phyloP scores from a whole-genome alignment of 805 yeast species.

The Diddensiella caesifluorescens region DNA sequence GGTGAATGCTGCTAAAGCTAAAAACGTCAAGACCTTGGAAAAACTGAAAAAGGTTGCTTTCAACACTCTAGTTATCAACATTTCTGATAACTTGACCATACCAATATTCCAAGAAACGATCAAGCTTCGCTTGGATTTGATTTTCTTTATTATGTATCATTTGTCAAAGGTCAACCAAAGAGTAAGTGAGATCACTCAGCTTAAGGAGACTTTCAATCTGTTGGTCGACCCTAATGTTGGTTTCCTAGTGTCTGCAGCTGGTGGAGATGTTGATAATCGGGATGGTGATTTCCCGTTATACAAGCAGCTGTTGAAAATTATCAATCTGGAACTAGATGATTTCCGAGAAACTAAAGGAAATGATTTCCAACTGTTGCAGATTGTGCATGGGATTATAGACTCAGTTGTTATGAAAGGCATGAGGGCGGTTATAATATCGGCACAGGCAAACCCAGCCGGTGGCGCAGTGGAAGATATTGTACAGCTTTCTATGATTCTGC shows the following conservation, averaged over 20 bases:
- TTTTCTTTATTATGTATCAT: constrained; percentile 41
- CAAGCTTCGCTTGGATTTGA: constrained; percentile 60
- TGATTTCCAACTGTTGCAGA: constrained; percentile 20
- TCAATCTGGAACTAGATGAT: constrained; percentile 19
- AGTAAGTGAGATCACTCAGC: constrained; percentile 24
- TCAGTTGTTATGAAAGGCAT: constrained; percentile 61
- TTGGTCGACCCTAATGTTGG: constrained; percentile 32
- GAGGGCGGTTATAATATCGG: constrained; percentile 50
- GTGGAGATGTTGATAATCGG: constrained; percentile 29
- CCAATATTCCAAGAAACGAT: constrained; percentile 46
- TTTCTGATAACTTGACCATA: constrained; percentile 47
- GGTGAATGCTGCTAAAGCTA: constrained; percentile 25
- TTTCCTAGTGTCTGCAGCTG: constrained; percentile 37
- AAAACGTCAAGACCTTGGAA: constrained; percentile 8
- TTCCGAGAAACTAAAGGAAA: constrained; percentile 16
- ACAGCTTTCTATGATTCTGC: constrained; percentile 58
- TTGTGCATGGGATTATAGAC: constrained; percentile 45
- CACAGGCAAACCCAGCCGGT: constrained; percentile 50
- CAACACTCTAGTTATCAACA: constrained; percentile 47
- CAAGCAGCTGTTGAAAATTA: constrained; percentile 26
- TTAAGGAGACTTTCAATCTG: constrained; percentile 26
- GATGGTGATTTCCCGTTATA: constrained; percentile 24
- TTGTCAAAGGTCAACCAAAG: constrained; percentile 6
- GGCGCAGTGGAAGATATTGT: constrained; percentile 58
- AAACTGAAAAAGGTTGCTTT: constrained; percentile 35